These are phyloP conservation scores for Penicillium parvum DNA, from an alignment of 495 filamentous ascomycete species.

Conservation along the genomic window DNA sequence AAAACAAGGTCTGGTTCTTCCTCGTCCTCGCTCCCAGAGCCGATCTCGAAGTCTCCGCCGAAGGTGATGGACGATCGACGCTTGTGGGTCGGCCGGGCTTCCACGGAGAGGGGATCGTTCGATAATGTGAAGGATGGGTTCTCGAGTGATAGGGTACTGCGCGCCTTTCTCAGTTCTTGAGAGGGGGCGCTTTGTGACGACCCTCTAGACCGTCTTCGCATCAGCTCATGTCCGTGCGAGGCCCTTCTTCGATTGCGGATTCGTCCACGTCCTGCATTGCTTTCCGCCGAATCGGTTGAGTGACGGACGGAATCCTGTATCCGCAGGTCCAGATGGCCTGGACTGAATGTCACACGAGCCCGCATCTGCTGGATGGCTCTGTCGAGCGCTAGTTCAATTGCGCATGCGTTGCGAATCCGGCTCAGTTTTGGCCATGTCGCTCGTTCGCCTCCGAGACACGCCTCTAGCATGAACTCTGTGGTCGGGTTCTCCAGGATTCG, in stretches of 20 bases:
- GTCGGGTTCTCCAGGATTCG: conserved; percentile 83
- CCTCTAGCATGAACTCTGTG: conserved; percentile 76
- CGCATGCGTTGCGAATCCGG: conserved; percentile 74
- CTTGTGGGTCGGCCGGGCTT: conserved; percentile 8
- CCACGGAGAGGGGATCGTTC: conserved; percentile 9
- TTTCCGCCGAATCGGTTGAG: conserved; percentile 20
- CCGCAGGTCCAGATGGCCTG: conserved; percentile 59
- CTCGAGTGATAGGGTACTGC: conserved; percentile 32
- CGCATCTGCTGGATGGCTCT: conserved; percentile 73
- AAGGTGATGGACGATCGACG: conserved; percentile 20
- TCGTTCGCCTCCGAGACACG: conserved; percentile 70
- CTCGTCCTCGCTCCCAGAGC: conserved; percentile 27
- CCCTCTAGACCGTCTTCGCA: conserved; percentile 14
- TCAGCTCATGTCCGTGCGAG: conserved; percentile 34
- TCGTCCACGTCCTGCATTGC: conserved; percentile 19
- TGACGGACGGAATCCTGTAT: conserved; percentile 15
- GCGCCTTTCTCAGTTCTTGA: conserved; percentile 26
- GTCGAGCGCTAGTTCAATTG: conserved; percentile 84
- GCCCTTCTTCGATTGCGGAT: conserved; percentile 24
- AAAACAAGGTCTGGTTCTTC: too few relatives aligned
- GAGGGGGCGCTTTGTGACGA: conserved; percentile 13
- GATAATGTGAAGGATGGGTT: conserved; percentile 12
- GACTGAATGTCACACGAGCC: conserved; percentile 73
- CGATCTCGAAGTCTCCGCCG: conserved; percentile 11
- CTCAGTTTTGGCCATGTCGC: conserved; percentile 89